These are phyloP conservation scores for Flaveria linearis DNA, from an alignment of 129 eudicot species.

Conservation along the genomic window DNA sequence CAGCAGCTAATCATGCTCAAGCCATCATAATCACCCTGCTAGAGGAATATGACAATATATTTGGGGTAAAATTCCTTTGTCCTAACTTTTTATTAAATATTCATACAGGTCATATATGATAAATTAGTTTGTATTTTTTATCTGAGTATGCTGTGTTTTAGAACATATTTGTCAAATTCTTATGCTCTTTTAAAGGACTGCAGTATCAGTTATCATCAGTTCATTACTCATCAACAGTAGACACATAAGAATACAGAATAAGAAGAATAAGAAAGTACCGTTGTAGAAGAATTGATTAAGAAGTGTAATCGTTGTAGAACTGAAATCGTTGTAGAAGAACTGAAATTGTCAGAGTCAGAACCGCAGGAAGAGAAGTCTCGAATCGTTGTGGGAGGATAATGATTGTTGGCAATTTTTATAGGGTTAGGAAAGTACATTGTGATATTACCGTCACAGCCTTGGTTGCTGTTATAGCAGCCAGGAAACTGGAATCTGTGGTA, in stretches of 20 bases:
- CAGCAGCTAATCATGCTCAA: conserved; percentile 99
- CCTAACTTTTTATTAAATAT: not conserved
- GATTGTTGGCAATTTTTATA: too few species aligned
- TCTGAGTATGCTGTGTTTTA: conserved; percentile 1
- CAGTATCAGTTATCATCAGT: not conserved
- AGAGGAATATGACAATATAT: conserved; percentile 87
- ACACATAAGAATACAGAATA: not conserved
- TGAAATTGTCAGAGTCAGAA: not conserved
- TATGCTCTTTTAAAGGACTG: not conserved
- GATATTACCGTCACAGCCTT: not conserved
- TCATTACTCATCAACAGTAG: not conserved
- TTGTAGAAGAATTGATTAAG: not conserved
- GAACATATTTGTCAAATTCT: not conserved
- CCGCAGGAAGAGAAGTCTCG: not conserved
- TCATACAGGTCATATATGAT: not conserved
- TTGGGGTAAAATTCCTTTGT: conserved; percentile 66
- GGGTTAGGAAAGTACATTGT: too few species aligned
- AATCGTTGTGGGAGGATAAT: not conserved
- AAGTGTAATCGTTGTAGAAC: not conserved
- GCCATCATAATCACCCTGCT: conserved; percentile 82
- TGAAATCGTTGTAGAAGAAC: not conserved
- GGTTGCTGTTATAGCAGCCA: not conserved
- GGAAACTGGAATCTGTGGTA: not conserved
- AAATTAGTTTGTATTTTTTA: not conserved
- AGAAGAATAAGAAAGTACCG: not conserved